Evolutionary conservation across 164 flowering plant genomes (phyloP).

Genomic region (Dillenia suffruticosa): DNA sequence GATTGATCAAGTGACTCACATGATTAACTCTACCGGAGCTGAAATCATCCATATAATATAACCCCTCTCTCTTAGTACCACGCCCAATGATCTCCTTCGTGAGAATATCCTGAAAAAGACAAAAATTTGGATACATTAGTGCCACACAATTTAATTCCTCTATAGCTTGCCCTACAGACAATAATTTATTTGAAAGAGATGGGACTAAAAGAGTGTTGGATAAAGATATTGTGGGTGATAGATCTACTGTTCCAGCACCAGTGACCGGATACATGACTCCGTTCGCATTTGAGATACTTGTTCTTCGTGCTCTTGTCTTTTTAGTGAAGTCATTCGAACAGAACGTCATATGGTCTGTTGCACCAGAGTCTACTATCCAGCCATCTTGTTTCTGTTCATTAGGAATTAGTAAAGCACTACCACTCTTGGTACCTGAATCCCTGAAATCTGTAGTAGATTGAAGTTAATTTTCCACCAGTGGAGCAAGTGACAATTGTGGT

Average conservation of each 20-base stretch:
- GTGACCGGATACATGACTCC: not conserved
- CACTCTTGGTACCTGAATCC: not conserved
- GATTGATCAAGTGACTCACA: not conserved
- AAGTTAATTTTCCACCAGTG: not conserved
- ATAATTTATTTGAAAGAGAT: not conserved
- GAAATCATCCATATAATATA: constrained; percentile 1
- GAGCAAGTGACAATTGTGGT: not conserved
- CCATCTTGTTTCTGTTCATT: constrained; percentile 1
- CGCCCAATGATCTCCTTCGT: not conserved
- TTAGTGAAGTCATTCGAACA: not conserved
- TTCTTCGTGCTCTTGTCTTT: not conserved
- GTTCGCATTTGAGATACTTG: not conserved
- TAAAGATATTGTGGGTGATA: not conserved
- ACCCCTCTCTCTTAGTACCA: not conserved
- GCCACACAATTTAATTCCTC: not conserved
- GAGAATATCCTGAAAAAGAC: not conserved
- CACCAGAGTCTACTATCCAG: constrained; percentile 1
- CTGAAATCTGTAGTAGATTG: not conserved
- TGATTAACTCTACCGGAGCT: not conserved
- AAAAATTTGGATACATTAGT: not conserved
- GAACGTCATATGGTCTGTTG: not conserved
- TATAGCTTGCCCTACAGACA: not conserved
- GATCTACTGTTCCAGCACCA: not conserved
- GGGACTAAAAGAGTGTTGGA: not conserved
- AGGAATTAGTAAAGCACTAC: not conserved